phyloP scores from a whole-genome alignment of 164 flowering plant species.

The Umbilicus rupestris region DNA sequence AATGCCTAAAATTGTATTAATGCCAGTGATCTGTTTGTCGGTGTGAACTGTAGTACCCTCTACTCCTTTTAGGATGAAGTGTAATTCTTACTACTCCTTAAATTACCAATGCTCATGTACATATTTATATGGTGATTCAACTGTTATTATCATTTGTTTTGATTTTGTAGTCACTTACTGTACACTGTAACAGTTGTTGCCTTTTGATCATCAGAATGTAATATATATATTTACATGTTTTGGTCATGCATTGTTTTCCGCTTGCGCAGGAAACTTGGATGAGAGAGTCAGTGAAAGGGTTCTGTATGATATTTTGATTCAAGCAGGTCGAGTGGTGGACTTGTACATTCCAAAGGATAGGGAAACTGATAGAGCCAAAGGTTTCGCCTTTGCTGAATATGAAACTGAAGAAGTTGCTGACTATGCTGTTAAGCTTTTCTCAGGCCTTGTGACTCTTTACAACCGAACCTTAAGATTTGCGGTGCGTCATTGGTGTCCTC shows the following conservation, averaged over 20 bases:
- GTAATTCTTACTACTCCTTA: too few species aligned
- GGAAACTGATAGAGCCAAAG: constrained; percentile 69
- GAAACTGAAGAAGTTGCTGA: constrained; percentile 73
- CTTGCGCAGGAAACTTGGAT: constrained; percentile 69
- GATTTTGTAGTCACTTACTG: background rate
- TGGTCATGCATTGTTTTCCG: too few species aligned
- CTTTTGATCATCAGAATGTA: too few species aligned
- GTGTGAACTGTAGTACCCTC: too few species aligned
- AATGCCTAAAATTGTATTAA: too few species aligned
- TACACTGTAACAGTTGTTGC: too few species aligned
- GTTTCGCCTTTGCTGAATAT: constrained; percentile 85
- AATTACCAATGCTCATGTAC: background rate
- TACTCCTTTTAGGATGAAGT: too few species aligned
- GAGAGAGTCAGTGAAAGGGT: constrained; percentile 76
- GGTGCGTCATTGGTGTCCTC: constrained; percentile 28
- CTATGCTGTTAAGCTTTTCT: constrained; percentile 78
- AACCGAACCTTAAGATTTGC: constrained; percentile 66
- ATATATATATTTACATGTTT: too few species aligned
- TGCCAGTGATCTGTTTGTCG: too few species aligned
- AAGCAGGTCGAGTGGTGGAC: constrained; percentile 72
- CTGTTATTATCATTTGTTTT: too few species aligned
- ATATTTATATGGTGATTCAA: background rate
- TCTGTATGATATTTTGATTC: constrained; percentile 77
- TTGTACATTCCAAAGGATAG: constrained; percentile 67
- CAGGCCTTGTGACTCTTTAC: constrained; percentile 72